A percentile compares a stretch with the other conserved stretches of the same genome.
phyloP scores from a whole-genome alignment of 1,284 basidiomycete genomes.

The Moniliella sp. region DNA sequence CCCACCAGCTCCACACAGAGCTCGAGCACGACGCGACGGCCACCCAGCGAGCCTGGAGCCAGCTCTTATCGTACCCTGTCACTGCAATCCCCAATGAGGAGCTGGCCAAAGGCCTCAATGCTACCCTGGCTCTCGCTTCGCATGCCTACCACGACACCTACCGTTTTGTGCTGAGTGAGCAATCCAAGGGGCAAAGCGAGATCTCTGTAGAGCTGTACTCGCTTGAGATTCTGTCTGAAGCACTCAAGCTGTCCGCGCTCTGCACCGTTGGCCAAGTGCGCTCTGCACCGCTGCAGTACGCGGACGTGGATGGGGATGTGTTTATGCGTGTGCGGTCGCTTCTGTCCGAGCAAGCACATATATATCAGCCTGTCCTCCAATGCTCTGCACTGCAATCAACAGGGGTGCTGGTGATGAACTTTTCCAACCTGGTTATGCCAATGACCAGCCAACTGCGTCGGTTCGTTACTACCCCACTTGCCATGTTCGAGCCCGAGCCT shows the following conservation, averaged over 20 bases:
- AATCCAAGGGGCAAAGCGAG: slow-evolving; percentile 11
- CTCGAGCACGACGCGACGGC: slow-evolving; percentile 48
- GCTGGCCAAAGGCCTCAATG: slow-evolving; percentile 33
- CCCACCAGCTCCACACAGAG: too few species aligned
- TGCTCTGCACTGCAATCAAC: slow-evolving; percentile 63
- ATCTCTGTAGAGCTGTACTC: slow-evolving; percentile 16
- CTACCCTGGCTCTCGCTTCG: slow-evolving; percentile 16
- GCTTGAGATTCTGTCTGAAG: slow-evolving; percentile 13
- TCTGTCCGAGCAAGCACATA: slow-evolving; percentile 57
- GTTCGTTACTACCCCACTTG: slow-evolving; percentile 65
- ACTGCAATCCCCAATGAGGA: too few species aligned
- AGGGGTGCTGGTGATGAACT: slow-evolving; percentile 62
- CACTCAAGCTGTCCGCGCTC: slow-evolving; percentile 67
- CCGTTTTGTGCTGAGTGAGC: slow-evolving; percentile 23
- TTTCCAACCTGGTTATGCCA: slow-evolving; percentile 52
- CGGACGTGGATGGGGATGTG: slow-evolving; percentile 42
- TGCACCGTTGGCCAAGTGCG: slow-evolving; percentile 54
- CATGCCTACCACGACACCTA: slow-evolving; percentile 21
- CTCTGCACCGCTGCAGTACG: slow-evolving; percentile 1
- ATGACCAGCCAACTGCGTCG: slow-evolving; percentile 63
- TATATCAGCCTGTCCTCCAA: slow-evolving; percentile 58
- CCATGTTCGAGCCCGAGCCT: slow-evolving; percentile 49
- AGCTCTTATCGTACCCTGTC: slow-evolving; percentile 36
- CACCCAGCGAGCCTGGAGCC: slow-evolving; percentile 56
- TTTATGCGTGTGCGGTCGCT: slow-evolving; percentile 52